These are phyloP conservation scores for Claviceps purpurea DNA, from an alignment of 2,329 filamentous ascomycete species.

Conservation along the genomic window DNA sequence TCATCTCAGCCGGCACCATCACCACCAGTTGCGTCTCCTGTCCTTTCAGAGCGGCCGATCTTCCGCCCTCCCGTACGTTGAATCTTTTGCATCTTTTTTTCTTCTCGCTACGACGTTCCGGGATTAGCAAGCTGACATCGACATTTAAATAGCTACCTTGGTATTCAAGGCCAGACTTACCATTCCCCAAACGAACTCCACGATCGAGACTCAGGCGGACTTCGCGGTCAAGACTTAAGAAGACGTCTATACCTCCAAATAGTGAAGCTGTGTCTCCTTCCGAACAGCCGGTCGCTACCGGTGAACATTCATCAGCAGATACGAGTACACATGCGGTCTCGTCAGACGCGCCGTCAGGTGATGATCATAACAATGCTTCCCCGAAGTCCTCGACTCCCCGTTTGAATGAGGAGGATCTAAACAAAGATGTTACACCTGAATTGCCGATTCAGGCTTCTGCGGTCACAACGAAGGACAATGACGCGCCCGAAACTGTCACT, in stretches of 20 bases:
- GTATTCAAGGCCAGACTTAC: conserved; percentile 36
- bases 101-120: neutral
- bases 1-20: conserved; percentile 7
- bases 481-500: neutral
- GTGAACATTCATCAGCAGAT: conserved; percentile 9
- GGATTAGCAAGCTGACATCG: neutral
- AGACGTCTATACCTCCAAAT: conserved; percentile 25
- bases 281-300: conserved; percentile 22
- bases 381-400: neutral
- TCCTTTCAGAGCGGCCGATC: conserved; percentile 12
- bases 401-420: neutral
- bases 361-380: neutral
- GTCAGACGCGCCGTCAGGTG: conserved; percentile 5
- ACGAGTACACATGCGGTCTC: neutral
- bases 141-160: conserved; percentile 37
- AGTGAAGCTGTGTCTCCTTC: conserved; percentile 29
- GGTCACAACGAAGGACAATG: neutral
- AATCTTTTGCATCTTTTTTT: neutral
- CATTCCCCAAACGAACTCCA: conserved; percentile 31
- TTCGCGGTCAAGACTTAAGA: conserved; percentile 26
- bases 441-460: neutral
- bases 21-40: conserved; percentile 2
- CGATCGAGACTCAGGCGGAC: conserved; percentile 26
- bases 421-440: neutral
- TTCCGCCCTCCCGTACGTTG: conserved; percentile 40